Evolutionary conservation across 305 asterid species (phyloP).

Genomic region (Rubia balearica): DNA sequence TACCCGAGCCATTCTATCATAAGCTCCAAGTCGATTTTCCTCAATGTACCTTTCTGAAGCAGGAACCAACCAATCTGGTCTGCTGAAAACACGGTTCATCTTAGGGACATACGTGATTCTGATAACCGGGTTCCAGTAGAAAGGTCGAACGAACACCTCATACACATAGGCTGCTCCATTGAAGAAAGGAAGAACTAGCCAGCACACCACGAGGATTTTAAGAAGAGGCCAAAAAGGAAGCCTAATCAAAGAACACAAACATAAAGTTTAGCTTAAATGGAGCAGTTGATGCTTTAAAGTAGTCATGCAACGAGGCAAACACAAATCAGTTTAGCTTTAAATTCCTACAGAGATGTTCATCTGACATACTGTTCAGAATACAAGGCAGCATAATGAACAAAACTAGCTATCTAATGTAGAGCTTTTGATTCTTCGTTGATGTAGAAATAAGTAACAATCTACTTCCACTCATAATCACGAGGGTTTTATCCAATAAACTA

Average conservation of each 20-base stretch:
- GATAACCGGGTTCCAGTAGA: constrained; percentile 58
- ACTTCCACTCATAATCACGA: too few species aligned
- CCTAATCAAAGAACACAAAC: constrained; percentile 29
- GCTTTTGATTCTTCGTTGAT: too few species aligned
- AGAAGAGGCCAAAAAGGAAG: constrained; percentile 75
- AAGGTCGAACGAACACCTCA: constrained; percentile 61
- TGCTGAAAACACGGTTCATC: constrained; percentile 52
- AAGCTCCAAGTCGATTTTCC: constrained; percentile 75
- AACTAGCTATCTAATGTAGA: too few species aligned
- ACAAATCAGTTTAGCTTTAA: background rate
- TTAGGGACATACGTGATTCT: constrained; percentile 60
- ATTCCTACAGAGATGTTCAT: background rate
- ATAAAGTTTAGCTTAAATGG: too few species aligned
- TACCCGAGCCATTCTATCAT: constrained; percentile 76
- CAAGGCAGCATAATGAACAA: background rate
- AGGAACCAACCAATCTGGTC: constrained; percentile 58
- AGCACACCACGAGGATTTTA: constrained; percentile 58
- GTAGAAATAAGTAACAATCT: too few species aligned
- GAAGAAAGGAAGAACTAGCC: constrained; percentile 76
- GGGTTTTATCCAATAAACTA: too few species aligned
- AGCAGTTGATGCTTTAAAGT: background rate
- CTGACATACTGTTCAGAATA: background rate
- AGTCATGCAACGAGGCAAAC: background rate
- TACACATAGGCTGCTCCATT: constrained; percentile 78
- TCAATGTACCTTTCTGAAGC: constrained; percentile 79